Evolutionary conservation across 768 basidiomycete species (phyloP), one percentile per base, ranked within the genome.

Genomic region (Sistotremastrum niveocremeum): DNA sequence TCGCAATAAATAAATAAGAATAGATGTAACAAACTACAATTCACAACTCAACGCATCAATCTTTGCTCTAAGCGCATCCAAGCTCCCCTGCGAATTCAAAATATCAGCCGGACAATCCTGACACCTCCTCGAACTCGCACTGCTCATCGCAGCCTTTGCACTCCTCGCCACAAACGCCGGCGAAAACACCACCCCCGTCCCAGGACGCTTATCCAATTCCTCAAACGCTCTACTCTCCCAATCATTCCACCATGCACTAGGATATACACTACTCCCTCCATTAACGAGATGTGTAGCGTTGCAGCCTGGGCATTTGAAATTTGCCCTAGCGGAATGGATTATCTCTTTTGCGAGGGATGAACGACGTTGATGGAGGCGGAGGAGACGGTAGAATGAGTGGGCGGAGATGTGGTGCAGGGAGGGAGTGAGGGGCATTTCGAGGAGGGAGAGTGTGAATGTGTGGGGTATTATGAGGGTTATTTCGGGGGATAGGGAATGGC

Each of bases 321-420:
- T 20, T 20, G 20, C 20, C 2, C 20, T 1, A 1, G 20, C 20
- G 20, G 20, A 20, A 48, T 65, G 61, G 6, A 84, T 57, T 37
- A 77, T 58, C 8, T 63, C 65, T 32, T 66, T 60, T 2, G 78
- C 77, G 2, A 71, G 69, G 5, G 61, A 56, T 1, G 69, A 65
- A 5, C 82, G 77, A 8, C 61, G 62, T 30, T 67, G 70, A 53
- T 83, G 80, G 30, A 83, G 69, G 9, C 70, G 63, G 31, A 84
- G 66, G 39, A 84, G 71, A 7, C 70, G 73, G 54, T 79, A 75
- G 52, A 81, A 84, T 20, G 76, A 70, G 52, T 72, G 76, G 11
- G 79, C 83, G 3, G 74, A 69, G 57, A 84, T 79, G 59, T 73
- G 65, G 52, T 73, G 74, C 49, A 81, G 66, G 49, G 84, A 82